Evolutionary conservation across 1,284 basidiomycete species (phyloP), one percentile per base, ranked within the genome.

Genomic region (Sanghuangporus baumii): DNA sequence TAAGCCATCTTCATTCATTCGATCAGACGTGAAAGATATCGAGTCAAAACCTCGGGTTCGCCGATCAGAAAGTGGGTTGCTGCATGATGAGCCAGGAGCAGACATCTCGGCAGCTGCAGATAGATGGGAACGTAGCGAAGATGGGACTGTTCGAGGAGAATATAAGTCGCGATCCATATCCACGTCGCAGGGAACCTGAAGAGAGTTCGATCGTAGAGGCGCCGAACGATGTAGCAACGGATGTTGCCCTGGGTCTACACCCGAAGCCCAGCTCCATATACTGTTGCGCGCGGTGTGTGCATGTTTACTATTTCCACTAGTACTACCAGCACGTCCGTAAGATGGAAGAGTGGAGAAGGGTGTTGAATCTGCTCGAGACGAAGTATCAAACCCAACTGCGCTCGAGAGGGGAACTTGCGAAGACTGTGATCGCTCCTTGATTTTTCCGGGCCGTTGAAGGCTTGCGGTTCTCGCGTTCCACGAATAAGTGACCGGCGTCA

Each of bases 191-290:
- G 50, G 51, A 18, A 52, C 38, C 34, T 41, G 59, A 54, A 55
- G 51, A 47, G 52, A 55, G 37, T 60, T 26, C 23, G 41, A 41
- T 41, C 14, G 43, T 55, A 60, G 50, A 60, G 52, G 38, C 20
- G 11, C 59, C 48, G 59, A 54, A 43, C 12, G 51, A 60, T 60
- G 37, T 60, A 51, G 59, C 41, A 52, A 56, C 60, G 60, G 41
- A 16, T 48, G 60, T 9, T 46, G 41, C 43, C 43, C 43, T n/a
- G 23, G 26, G 23, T 57, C 60, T 14, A 62, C 60, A 50, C 40
- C 55, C 60, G 36, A 38, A 9, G 56, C 55, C 60, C 60, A 62
- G 18, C 43, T 43, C 55, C 60, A 31, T 16, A 57, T 50, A 34
- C 37, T 57, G 31, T n/a, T 48, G 5, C 43, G 47, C 12, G 54